Evolutionary conservation across 225 moss, liverwort and hornwort species (phyloP), one percentile per base, ranked within the genome.

Genomic region (Anthoceros angustus): DNA sequence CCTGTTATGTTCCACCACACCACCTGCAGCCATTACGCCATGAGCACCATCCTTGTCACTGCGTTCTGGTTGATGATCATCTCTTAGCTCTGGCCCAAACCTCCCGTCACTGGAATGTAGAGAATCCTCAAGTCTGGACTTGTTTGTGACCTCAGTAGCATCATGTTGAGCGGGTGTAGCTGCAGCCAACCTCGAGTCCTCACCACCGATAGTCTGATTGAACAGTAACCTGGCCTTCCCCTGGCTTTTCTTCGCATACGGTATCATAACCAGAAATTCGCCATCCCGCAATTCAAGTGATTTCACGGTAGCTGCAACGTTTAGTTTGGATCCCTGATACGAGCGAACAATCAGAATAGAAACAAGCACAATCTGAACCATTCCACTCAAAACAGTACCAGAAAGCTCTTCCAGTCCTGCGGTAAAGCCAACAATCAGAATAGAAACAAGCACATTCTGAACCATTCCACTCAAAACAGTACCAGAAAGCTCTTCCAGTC

Each of bases 191-290:
- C 40, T 70, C 64, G 63, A 64, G 62, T 21, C 45, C 15, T 24
- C 42, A 12, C 39, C 66, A 38, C 32, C 9, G 0, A 42, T 60
- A 15, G 72, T 40, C 61, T 64, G 39, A 42, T 40, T 68, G 4
- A 25, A 23, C 8, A 42, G 50, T 40, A 12, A 40, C 39, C 70
- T 63, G 11, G 70, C 63, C 76, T 84, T 86, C 66, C 73, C 61
- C 39, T 65, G 77, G 14, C 71, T 85, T 72, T 84, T 93, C 61
- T 64, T 72, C 60, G 85, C 71, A 39, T 80, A 89, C 4, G 87
- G 82, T 70, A 93, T 70, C 8, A 89, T 79, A 25, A 93, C 93
- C 41, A 93, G 63, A 73, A 93, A 93, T 12, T 86, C 86, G 25
- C 72, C 82, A 24, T 79, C 75, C n/a, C 8, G 66, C 24, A 78